A percentile compares a stretch with the other conserved stretches of the same genome.
These are phyloP conservation scores for Oldenlandia corymbosa DNA, from an alignment of 257 asterid species.

Conservation along the genomic window DNA sequence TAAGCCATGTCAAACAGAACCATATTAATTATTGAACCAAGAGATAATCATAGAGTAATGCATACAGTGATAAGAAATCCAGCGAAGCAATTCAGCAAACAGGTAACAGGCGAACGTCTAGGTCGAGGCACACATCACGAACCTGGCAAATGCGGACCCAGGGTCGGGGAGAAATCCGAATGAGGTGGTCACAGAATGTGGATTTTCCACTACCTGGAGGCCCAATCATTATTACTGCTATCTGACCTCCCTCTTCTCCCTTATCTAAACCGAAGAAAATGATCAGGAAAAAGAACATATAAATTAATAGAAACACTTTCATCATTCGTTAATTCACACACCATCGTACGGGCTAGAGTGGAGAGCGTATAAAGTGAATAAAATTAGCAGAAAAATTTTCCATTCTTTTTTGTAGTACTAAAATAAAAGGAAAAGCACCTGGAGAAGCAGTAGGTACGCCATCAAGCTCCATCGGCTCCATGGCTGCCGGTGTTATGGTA, in stretches of 20 bases:
- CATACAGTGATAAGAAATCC: background rate
- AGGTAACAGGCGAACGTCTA: background rate
- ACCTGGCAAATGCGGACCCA: conserved; percentile 98
- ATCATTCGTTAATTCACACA: conserved; percentile 1
- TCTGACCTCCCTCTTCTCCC: conserved; percentile 28
- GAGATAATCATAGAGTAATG: too few relatives aligned
- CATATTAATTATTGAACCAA: too few relatives aligned
- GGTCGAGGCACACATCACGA: conserved; percentile 3
- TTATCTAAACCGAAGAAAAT: conserved; percentile 10
- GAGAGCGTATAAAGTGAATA: too few relatives aligned
- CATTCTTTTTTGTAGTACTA: too few relatives aligned
- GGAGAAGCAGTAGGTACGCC: conserved; percentile 20
- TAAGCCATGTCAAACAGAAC: too few relatives aligned
- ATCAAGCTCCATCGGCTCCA: conserved; percentile 64
- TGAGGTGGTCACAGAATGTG: conserved; percentile 70
- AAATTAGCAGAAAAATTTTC: too few relatives aligned
- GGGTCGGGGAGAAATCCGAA: conserved; percentile 44
- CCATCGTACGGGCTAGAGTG: too few relatives aligned
- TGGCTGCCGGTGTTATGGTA: too few relatives aligned
- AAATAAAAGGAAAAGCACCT: conserved; percentile 23
- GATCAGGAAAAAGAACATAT: background rate
- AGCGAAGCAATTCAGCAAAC: conserved; percentile 10
- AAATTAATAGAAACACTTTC: background rate
- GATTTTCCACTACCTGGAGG: conserved; percentile 97
- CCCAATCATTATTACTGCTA: conserved; percentile 60